Evolutionary conservation across 345 rosid genomes (phyloP).

Genomic region (Gossypium sturtianum): DNA sequence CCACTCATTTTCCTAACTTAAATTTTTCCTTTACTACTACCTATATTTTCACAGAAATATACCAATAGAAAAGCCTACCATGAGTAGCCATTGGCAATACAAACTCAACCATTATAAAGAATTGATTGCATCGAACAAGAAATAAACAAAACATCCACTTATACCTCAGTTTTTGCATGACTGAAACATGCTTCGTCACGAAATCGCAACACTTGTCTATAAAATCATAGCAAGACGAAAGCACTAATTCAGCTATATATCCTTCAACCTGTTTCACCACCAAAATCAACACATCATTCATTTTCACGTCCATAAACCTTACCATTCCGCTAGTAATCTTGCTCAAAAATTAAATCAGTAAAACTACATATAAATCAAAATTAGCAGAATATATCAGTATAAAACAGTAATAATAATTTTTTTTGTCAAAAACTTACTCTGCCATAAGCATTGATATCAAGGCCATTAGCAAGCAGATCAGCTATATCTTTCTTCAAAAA

Average conservation of each 20-base stretch:
- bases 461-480: slow-evolving; percentile 84
- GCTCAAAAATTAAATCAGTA: no score
- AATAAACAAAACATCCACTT: background rate
- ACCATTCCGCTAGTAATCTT: no score
- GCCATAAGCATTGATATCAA: slow-evolving; percentile 70
- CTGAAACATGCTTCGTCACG: slow-evolving; percentile 54
- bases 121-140: background rate
- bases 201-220: slow-evolving; percentile 62
- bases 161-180: slow-evolving; percentile 68
- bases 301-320: no score
- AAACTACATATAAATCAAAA: background rate
- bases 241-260: slow-evolving; percentile 57
- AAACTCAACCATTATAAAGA: background rate
- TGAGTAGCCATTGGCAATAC: background rate
- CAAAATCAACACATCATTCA: no score
- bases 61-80: no score
- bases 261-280: slow-evolving; percentile 61
- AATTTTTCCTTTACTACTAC: no score
- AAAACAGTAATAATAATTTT: no score
- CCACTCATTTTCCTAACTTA: no score
- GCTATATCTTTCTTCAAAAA: slow-evolving; percentile 83
- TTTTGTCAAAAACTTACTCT: slow-evolving; percentile 35
- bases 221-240: slow-evolving; percentile 64
- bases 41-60: no score
- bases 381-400: background rate